These are phyloP conservation scores for Chrysophaeum taylorii DNA, from an alignment of 352 stramenopile species.

Conservation along the genomic window DNA sequence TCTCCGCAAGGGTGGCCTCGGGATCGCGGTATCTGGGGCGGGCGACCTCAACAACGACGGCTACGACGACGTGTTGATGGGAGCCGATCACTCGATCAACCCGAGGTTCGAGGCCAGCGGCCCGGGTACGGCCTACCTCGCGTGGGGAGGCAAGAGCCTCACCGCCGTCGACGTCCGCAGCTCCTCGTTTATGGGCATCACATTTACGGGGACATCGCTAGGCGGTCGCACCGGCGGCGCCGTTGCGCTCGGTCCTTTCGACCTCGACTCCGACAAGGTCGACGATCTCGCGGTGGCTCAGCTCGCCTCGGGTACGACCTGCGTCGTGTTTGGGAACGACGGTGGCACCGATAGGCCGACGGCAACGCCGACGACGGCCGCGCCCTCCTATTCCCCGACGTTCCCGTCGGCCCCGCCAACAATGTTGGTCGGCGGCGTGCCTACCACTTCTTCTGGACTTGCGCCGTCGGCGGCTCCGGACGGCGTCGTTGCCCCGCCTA, in stretches of 20 bases:
- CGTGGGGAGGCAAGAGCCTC: too few species aligned
- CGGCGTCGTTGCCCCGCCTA: too few species aligned
- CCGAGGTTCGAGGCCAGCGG: background rate
- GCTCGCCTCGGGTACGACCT: too few species aligned
- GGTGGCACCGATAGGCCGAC: too few species aligned
- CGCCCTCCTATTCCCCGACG: too few species aligned
- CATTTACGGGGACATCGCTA: background rate
- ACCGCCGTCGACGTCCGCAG: conserved; percentile 3
- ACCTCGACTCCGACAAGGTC: conserved; percentile 1
- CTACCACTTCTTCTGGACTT: too few species aligned
- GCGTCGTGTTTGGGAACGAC: too few species aligned
- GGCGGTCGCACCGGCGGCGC: background rate
- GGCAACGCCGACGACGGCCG: too few species aligned
- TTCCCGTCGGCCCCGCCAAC: too few species aligned
- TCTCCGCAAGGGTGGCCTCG: background rate
- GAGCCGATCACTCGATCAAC: background rate
- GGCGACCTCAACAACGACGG: conserved; percentile 15
- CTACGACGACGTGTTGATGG: conserved; percentile 2
- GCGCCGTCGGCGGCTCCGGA: too few species aligned
- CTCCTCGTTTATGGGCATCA: too few species aligned
- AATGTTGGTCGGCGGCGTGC: too few species aligned
- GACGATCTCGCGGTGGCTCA: conserved; percentile 1
- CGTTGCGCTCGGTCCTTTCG: background rate
- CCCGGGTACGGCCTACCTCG: background rate
- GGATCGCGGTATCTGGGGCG: background rate